Evolutionary conservation across 768 basidiomycete species (phyloP), one percentile per base, ranked within the genome.

Genomic region (Trametes elegans): DNA sequence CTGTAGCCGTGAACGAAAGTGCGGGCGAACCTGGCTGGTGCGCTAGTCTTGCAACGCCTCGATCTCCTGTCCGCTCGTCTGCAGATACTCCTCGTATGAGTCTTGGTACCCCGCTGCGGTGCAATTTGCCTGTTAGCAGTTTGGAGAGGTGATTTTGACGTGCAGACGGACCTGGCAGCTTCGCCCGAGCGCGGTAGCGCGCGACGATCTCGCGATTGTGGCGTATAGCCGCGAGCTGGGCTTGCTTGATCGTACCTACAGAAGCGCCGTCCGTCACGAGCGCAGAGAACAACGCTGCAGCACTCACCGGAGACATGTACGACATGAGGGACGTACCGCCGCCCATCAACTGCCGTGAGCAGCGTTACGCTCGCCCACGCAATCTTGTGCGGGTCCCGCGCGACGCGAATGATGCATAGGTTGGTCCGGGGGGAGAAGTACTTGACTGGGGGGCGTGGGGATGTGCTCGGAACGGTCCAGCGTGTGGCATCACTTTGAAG

Each of bases 391-490:
- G 90, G 88, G 46, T 91, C 90, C 49, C 93, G 76, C 27, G 87
- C 87, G 26, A 93, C 88, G 38, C 93, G 87, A 38, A 95, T 81
- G 64, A 96, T 93, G 62, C 87, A 90, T 0, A 94, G 75, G 59
- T 86, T 84, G 3, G 92, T 95, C 13, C 79, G 79, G 0, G 91
- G 87, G 0, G 93, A 94, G 61, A 85, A 90, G 63, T 95, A 95
- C 68, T 93, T 92, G 52, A 95, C 93, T 94, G 62, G 18, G 6
- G 23, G 9, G 14, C 41, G 29, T 60, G 14, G 45, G 48, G n/a
- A 44, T 41, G n/a, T 18, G 54, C 32, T 53, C 60, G 44, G 23
- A n/a, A 18, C 31, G 7, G 31, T 32, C 13, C 31, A 7, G 31
- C 11, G 38, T 13, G 31, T 9, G 31, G 10, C 49, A 19, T 29